Base-by-base conservation (phyloP, 768 basidiomycete genomes). In the Leccinum rimulosum region DNA sequence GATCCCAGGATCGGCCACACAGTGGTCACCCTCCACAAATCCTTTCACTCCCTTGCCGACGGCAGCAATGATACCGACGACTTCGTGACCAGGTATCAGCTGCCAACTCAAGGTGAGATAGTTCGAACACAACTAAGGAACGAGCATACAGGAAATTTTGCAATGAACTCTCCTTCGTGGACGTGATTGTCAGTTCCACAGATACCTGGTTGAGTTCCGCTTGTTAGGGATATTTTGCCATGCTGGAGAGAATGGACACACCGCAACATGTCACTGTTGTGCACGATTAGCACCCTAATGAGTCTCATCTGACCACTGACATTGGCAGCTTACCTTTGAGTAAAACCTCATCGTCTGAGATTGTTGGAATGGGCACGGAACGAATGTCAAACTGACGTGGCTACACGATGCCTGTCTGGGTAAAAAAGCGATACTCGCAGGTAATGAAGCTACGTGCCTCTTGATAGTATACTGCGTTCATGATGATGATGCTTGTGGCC, bases 31-130 rank as follows among this genome's bases (percentile, higher is more conserved):
- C 28, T 82, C 73, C 2, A 75, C 69, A 69, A 93, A 91, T 3
- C 82, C 88, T 64, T 81, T 82, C 31, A 93, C 91, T 63, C 89
- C 82, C 76, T 86, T 87, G 30, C 91, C 92, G 65, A 90, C 76
- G 57, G 85, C 82, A 35, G 86, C 82, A 57, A 93, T 75, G 15
- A 74, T 76, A 5, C 91, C 91, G 33, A 94, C 83, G 27, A 81
- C 81, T 73, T 87, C 86, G 65, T 87, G 86, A 8, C 87, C 84
- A 7, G 88, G 86, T 57, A 89, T 85, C 35, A 89, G 78, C 80
- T 85, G 62, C 15, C 17, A 43, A 17, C 70, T 47, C 30, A 25
- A 38, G 50, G 45, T 35, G 31, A 56, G 48, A 30, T 19, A 22
- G 11, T 54, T 17, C 50, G 36, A 28, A 22, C 28, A 17, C 19